Evolutionary conservation across 1,139 yeast species (phyloP), one percentile per base, ranked within the genome.

Genomic region (Blastobotrys illinoisensis): DNA sequence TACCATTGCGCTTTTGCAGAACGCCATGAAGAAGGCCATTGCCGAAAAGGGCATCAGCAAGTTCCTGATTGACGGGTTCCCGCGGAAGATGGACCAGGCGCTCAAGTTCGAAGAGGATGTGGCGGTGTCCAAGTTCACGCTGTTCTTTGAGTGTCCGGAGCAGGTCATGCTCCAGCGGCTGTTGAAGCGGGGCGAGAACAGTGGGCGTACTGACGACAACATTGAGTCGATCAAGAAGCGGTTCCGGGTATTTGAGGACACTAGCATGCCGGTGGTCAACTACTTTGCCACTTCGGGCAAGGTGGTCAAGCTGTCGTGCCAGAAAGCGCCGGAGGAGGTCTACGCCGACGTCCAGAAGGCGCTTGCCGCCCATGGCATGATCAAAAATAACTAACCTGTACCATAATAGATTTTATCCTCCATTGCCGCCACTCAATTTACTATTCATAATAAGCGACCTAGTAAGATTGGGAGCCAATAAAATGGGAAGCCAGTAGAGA

Each of bases 61-160:
- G 60, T 91, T 90, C 70, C 74, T 91, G 66, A 82, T 91, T 54
- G 98, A 91, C 70, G 98, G 98, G 0, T 91, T 91, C 79, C 98
- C 98, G 47, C 81, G 97, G 69, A 88, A 90, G 70, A 90, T 91
- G 97, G 97, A 91, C 72, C 97, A 91, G 74, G 97, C 97, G 0
- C 58, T 86, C 50, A 87, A 91, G 44, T 91, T 91, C 69, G 98
- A 91, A 73, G 81, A 86, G 54, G 78, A 82, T 59, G 82, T 91
- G 53, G 90, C 88, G 50, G 82, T 68, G 4, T 81, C 90, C 51
- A 77, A 86, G 46, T 82, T 88, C 72, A 86, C 95, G 1, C 77
- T 93, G 56, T 91, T 88, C 76, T 90, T 91, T 67, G 96, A 90
- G 63, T 91, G 98, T 71, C 95, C 97, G 3, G 97, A 91, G 73